Percentiles rank a stretch among this genome's conserved stretches.
phyloP scores from a whole-genome alignment of 176 grass and related monocot genomes.

The Oryza punctata region DNA sequence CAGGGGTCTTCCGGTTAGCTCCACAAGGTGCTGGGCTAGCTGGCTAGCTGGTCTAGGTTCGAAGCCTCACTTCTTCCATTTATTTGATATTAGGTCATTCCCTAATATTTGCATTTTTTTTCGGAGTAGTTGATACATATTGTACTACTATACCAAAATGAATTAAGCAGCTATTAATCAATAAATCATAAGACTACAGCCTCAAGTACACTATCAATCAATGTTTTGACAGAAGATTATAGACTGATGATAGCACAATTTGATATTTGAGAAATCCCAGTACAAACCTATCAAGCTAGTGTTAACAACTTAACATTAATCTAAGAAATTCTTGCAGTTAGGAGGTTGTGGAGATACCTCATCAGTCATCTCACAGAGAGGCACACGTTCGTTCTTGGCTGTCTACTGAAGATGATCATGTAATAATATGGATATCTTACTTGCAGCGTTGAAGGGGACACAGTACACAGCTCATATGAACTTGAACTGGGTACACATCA shows the following conservation, averaged over 20 bases:
- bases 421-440: conserved; percentile 18
- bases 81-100: too few relatives aligned
- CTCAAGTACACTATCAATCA: conserved; percentile 12
- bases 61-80: too few relatives aligned
- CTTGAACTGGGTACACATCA: conserved; percentile 27
- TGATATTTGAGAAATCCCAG: conserved; percentile 27
- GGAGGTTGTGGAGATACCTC: conserved; percentile 23
- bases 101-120: too few relatives aligned
- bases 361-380: conserved; percentile 20
- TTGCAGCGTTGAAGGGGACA: background rate
- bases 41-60: too few relatives aligned
- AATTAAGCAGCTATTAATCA: conserved; percentile 22
- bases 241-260: conserved; percentile 16
- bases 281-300: conserved; percentile 33
- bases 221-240: background rate
- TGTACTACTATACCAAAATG: background rate
- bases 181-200: background rate
- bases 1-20: too few relatives aligned
- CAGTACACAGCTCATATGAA: conserved; percentile 43
- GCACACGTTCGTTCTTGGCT: background rate
- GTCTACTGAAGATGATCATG: conserved; percentile 26
- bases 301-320: background rate
- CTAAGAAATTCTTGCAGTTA: conserved; percentile 31
- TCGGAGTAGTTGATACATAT: background rate
- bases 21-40: too few relatives aligned